Conservation (phyloP, 169 alveolate species). For the Amoebophrya sp. region DNA sequence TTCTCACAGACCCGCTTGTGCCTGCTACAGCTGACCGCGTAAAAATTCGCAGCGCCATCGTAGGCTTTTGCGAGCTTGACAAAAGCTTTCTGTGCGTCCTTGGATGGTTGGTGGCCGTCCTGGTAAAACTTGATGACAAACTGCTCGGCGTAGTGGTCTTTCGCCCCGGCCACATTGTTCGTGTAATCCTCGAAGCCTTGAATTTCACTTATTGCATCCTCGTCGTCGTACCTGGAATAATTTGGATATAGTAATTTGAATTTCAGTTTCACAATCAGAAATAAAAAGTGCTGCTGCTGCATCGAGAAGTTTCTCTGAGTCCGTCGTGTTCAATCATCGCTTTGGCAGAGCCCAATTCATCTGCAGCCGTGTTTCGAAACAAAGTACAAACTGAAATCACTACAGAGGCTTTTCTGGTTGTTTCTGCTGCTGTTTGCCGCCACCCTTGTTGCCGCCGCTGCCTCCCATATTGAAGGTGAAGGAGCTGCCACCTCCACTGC, state of each 20-base stretch:
- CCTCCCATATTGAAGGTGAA: not conserved
- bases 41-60: not conserved
- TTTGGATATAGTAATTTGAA: no score
- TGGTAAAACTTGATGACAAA: conserved; percentile 5
- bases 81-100: not conserved
- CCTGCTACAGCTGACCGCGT: not conserved
- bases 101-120: not conserved
- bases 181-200: not conserved
- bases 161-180: not conserved
- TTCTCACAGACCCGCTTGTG: not conserved
- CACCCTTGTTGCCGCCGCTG: not conserved
- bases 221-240: conserved; percentile 21
- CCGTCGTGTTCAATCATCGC: no score
- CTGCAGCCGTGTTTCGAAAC: no score
- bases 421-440: no score
- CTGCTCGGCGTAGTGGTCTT: conserved; percentile 13
- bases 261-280: no score
- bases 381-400: no score
- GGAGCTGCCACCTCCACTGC: not conserved
- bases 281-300: no score
- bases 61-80: not conserved
- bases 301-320: no score
- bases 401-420: no score
- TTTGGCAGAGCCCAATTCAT: no score
- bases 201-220: not conserved